Conservation (phyloP, 2,329 filamentous ascomycete species). For the Fusarium pseudocircinatum region DNA sequence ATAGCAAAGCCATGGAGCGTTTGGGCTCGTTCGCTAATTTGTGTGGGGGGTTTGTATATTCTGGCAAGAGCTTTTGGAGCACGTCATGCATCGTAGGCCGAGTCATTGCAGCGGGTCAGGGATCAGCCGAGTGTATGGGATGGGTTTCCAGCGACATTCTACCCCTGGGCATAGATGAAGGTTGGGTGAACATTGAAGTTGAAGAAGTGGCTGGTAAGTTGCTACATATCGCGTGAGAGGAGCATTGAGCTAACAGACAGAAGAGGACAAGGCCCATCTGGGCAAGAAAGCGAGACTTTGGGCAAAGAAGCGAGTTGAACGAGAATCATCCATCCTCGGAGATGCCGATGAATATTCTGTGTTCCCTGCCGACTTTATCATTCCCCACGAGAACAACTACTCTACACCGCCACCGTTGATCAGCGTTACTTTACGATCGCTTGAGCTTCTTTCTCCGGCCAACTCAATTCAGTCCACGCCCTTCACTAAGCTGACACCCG, state of each 20-base stretch:
- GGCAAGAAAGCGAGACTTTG: constrained; percentile 68
- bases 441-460: constrained; percentile 58
- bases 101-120: constrained; percentile 69
- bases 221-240: not conserved
- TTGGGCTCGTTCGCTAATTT: constrained; percentile 70
- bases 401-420: constrained; percentile 58
- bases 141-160: constrained; percentile 72
- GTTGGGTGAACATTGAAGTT: constrained; percentile 68
- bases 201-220: constrained; percentile 62
- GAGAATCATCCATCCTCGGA: constrained; percentile 68
- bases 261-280: constrained; percentile 60
- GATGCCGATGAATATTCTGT: constrained; percentile 64
- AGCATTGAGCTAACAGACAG: constrained; percentile 20
- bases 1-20: constrained; percentile 65
- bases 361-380: constrained; percentile 69
- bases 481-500: constrained; percentile 46
- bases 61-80: constrained; percentile 74
- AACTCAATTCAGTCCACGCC: constrained; percentile 59
- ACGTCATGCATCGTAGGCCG: constrained; percentile 72
- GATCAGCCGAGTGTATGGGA: constrained; percentile 72
- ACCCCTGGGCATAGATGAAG: constrained; percentile 61
- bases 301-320: constrained; percentile 68
- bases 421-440: constrained; percentile 58
- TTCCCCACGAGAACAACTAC: constrained; percentile 67
- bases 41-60: constrained; percentile 71